A percentile compares a stretch with the other conserved stretches of the same genome.
Conservation (phyloP, 371 early-diverging fungal genomes). For the Chytridiales sp. region DNA sequence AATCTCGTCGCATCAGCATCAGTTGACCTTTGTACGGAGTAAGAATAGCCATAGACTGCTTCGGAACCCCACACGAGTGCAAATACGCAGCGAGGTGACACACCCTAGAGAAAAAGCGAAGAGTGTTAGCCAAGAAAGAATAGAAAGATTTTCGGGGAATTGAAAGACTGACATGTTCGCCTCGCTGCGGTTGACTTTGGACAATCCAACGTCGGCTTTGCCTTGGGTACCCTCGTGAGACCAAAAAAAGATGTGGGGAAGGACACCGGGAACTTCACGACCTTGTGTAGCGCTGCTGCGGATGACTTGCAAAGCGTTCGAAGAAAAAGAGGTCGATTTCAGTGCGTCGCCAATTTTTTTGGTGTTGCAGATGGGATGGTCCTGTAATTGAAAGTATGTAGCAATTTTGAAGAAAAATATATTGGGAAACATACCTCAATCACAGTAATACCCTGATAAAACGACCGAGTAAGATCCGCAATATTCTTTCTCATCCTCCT, state of each 20-base stretch:
- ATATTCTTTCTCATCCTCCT: constrained; percentile 35
- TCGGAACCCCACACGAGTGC: constrained; percentile 26
- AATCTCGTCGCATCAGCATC: constrained; percentile 16
- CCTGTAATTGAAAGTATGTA: too few species aligned
- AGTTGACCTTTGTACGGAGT: constrained; percentile 38
- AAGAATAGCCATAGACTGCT: constrained; percentile 31
- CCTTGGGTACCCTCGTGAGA: constrained; percentile 24
- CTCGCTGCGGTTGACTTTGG: constrained; percentile 26
- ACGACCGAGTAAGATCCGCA: constrained; percentile 30
- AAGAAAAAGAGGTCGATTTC: neutral
- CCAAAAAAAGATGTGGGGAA: constrained; percentile 34
- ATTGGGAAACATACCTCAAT: too few species aligned
- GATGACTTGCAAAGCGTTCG: neutral
- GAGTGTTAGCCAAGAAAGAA: neutral
- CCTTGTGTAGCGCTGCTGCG: constrained; percentile 23
- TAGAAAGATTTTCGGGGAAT: neutral
- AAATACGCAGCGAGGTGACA: constrained; percentile 20
- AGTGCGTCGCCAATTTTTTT: constrained; percentile 21
- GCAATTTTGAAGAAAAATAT: too few species aligned
- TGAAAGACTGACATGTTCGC: constrained; percentile 19
- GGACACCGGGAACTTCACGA: constrained; percentile 30
- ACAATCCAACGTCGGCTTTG: constrained; percentile 27
- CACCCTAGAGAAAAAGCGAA: constrained; percentile 6
- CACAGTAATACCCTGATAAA: constrained; percentile 28
- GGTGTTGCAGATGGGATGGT: constrained; percentile 15